Percentiles rank a stretch among this genome's conserved stretches.
Conservation (phyloP, 1,139 yeast genomes). For the Sugiyamaella castrensis region DNA sequence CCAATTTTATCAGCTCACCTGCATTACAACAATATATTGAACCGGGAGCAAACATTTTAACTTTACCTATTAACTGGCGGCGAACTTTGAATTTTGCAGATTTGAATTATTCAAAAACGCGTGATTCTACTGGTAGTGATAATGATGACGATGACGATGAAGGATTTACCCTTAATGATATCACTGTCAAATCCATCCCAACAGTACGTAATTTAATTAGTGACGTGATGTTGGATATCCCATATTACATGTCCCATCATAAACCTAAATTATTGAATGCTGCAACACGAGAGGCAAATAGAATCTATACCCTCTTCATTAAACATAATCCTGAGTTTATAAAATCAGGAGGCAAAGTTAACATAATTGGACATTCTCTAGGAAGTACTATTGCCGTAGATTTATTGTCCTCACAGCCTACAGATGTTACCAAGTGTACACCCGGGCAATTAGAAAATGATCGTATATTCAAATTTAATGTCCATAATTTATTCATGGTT, state of each 20-base stretch:
- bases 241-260: slow-evolving; percentile 79
- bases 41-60: slow-evolving; percentile 30
- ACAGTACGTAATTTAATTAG: slow-evolving; percentile 76
- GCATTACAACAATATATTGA: slow-evolving; percentile 30
- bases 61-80: slow-evolving; percentile 45
- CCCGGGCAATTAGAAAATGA: slow-evolving; percentile 4
- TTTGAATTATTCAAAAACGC: slow-evolving; percentile 24
- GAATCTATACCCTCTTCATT: slow-evolving; percentile 58
- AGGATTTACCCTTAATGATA: slow-evolving; percentile 61
- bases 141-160: slow-evolving; percentile 22
- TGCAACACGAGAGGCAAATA: slow-evolving; percentile 69
- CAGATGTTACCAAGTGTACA: slow-evolving; percentile 17
- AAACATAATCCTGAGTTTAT: slow-evolving; percentile 65
- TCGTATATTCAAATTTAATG: slow-evolving; percentile 47
- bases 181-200: slow-evolving; percentile 77
- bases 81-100: slow-evolving; percentile 36
- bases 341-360: slow-evolving; percentile 59
- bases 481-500: slow-evolving; percentile 69
- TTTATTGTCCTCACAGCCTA: slow-evolving; percentile 61
- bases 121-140: slow-evolving; percentile 7
- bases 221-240: slow-evolving; percentile 81
- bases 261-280: slow-evolving; percentile 58
- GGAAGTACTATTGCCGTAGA: slow-evolving; percentile 88
- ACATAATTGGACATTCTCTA: slow-evolving; percentile 84
- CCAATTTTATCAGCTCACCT: slow-evolving; percentile 31